phyloP scores from a whole-genome alignment of 2,329 filamentous ascomycete species.

The Colletotrichum cordylinicola region DNA sequence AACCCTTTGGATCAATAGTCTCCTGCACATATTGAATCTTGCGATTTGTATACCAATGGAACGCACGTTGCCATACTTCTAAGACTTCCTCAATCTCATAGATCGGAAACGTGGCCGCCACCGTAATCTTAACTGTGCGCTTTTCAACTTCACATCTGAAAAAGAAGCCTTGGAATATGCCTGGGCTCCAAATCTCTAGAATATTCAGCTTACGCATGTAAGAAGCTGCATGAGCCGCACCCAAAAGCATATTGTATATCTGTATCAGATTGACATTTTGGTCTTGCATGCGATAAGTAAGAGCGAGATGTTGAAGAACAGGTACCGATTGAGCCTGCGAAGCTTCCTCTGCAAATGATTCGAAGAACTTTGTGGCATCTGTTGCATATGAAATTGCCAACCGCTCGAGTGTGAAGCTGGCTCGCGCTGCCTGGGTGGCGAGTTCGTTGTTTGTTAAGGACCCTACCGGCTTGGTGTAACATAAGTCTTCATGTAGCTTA shows the following conservation, averaged over 20 bases:
- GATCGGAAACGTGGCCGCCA: background rate
- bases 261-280: background rate
- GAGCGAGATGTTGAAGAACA: background rate
- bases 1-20: background rate
- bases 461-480: background rate
- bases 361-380: background rate
- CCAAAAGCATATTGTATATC: background rate
- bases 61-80: background rate
- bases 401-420: background rate
- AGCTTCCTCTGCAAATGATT: rapidly evolving
- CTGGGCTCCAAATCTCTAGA: background rate
- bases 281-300: background rate
- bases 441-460: background rate
- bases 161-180: background rate
- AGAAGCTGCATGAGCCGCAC: background rate
- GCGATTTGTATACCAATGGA: background rate
- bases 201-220: background rate
- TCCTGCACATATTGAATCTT: background rate
- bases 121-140: background rate
- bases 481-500: background rate
- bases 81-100: background rate
- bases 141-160: background rate
- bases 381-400: background rate
- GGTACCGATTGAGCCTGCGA: background rate
- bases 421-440: background rate